These are phyloP conservation scores for Kodamaea kaohsiungensis DNA, from an alignment of 805 yeast genomes.

Conservation along the genomic window DNA sequence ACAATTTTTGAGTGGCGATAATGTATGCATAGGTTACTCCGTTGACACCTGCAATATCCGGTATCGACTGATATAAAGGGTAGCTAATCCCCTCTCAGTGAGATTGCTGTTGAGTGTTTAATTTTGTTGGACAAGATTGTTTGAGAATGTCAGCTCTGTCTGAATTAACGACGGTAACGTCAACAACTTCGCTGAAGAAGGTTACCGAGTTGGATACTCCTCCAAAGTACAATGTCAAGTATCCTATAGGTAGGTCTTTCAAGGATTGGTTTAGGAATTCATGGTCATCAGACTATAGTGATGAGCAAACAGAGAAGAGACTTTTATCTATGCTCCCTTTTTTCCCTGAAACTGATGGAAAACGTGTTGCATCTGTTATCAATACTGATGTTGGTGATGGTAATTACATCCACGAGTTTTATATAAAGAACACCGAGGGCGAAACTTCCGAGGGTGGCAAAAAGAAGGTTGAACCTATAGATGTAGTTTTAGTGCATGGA, in stretches of 20 bases:
- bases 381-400: slow-evolving; percentile 58
- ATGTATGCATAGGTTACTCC: background rate
- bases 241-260: slow-evolving; percentile 8
- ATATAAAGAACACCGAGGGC: slow-evolving; percentile 48
- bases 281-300: slow-evolving; percentile 16
- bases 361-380: slow-evolving; percentile 46
- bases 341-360: slow-evolving; percentile 53
- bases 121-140: background rate
- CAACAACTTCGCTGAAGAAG: background rate
- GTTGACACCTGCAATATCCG: too few relatives aligned
- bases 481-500: slow-evolving; percentile 83
- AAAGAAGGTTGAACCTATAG: slow-evolving; percentile 25
- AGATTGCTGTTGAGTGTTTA: too few relatives aligned
- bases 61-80: too few relatives aligned
- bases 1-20: background rate
- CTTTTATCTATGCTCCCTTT: slow-evolving; percentile 61
- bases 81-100: too few relatives aligned
- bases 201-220: background rate
- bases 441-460: slow-evolving; percentile 24
- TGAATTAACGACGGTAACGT: background rate
- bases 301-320: slow-evolving; percentile 32
- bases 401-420: slow-evolving; percentile 74
- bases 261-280: slow-evolving; percentile 35
- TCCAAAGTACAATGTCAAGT: background rate
- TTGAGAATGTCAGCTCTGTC: background rate